Evolutionary conservation across 768 basidiomycete genomes (phyloP), one percentile per base, ranked within the genome.

Genomic region (Rhodotorula taiwanensis): DNA sequence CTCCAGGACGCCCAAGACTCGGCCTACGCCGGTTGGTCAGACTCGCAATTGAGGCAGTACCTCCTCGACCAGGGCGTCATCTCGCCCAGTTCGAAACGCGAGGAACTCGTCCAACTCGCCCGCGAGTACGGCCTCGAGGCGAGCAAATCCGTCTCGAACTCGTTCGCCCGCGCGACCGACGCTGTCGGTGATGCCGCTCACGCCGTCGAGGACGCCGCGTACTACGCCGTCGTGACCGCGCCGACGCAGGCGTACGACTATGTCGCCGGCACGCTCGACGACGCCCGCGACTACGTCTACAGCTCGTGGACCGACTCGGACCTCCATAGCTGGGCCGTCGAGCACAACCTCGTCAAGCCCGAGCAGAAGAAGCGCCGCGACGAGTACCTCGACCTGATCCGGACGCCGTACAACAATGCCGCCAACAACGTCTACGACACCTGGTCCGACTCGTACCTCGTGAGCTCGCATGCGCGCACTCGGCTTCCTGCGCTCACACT

Each of bases 61-160:
- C 80, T 98, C 16, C 82, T 95, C 57, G 83, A 88, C 72, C 86
- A 94, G 69, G 92, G 92, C 45, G 79, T 94, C 63, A 83, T 98
- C 53, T 82, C 85, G 10, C 92, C 93, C 20, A 81, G 82, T 33
- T 86, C 87, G 4, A 84, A 84, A 4, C 80, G 81, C 58, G 93
- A 95, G 73, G 83, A 90, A 71, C 83, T 97, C 27, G 79, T 87
- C 27, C 77, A 86, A 21, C 80, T 88, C 44, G 91, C 88, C 31
- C 87, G 87, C 77, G 80, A 82, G 64, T 81, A 83, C 74, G 77
- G 64, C 66, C 43, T 57, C 49, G 57, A 49, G 1, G 69, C 75
- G 7, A 72, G 74, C 21, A 74, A 77, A 67, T 78, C 76, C 44
- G 70, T 50, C 52, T 27, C 47, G 5, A 59, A 58, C 20, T 50